Evolutionary conservation across 345 rosid genomes (phyloP), one percentile per base, ranked within the genome.

Genomic region (Brassica rapa): DNA sequence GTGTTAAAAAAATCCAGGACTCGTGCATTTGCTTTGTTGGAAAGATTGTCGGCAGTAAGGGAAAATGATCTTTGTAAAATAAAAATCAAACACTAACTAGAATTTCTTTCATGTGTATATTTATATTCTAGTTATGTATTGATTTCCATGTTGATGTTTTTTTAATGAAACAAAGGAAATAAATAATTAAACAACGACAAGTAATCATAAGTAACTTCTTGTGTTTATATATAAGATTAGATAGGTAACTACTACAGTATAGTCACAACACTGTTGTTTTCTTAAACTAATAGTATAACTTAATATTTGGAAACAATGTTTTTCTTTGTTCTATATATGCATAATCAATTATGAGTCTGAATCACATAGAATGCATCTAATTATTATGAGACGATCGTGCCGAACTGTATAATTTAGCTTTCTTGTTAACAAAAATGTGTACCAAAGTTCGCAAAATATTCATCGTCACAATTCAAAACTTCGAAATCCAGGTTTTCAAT

Each of bases 11-110:
- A 5, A 19, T 62, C 37, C 82, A 51, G 75, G 69, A 51, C 59
- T 79, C 75, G 78, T 73, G 75, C 78, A 39, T 51, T 73, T 79
- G 74, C 78, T 79, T 73, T 73, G 66, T 68, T 27, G 4, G 60
- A 68, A 73, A 73, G 70, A 27, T 68, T 66, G 66, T 79, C 78
- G 15, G 74, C 61, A 7, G 11, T 23, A 1, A 33, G 73, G 23
- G 30, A 46, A 66, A 71, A 14, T 41, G 3, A 9, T 56, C 23
- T 65, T 66, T 53, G 65, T 53, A 7, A 37, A 4, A 25, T 25
- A 56, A 27, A 71, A 57, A 57, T 1, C 11, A 61, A 14, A 59
- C 33, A 59, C 39, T 65, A 59, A 24, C 70, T 33, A 65, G 60
- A 77, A 25, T 72, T 60, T 70, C 11, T 19, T 39, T n/a, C 46